These are phyloP conservation scores for Castanea sativa DNA, from an alignment of 306 rosid genomes.

Conservation along the genomic window DNA sequence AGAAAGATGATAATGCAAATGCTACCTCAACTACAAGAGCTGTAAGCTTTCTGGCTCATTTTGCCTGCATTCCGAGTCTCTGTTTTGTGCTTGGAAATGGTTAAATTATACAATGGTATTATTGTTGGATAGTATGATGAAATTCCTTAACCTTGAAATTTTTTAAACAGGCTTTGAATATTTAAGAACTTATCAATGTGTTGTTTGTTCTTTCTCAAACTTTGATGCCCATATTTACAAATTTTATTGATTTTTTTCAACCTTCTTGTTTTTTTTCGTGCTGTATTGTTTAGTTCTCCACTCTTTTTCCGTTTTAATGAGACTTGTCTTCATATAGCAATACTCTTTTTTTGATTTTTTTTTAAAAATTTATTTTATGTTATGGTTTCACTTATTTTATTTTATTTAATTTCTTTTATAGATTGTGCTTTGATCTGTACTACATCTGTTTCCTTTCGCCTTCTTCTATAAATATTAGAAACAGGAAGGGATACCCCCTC, in stretches of 20 bases:
- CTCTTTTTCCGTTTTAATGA: background rate
- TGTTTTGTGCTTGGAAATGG: background rate
- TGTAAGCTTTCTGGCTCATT: slow-evolving; percentile 50
- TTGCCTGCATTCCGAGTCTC: background rate
- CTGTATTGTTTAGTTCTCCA: background rate
- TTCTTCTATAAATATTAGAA: slow-evolving; percentile 39
- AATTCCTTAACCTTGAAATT: background rate
- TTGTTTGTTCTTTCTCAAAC: background rate
- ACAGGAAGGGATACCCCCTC: slow-evolving; percentile 85
- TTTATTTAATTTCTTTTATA: slow-evolving; percentile 1
- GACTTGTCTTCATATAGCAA: background rate
- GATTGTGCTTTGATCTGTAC: slow-evolving; percentile 18
- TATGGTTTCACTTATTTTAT: background rate
- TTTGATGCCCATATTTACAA: background rate
- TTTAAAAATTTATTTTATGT: background rate
- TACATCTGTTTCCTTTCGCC: slow-evolving; percentile 4
- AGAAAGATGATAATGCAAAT: slow-evolving; percentile 56
- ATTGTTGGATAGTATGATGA: background rate
- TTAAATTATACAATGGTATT: background rate
- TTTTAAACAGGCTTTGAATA: slow-evolving; percentile 18
- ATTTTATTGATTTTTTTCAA: background rate
- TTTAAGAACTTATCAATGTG: background rate
- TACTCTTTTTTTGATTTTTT: background rate
- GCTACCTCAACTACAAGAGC: slow-evolving; percentile 41
- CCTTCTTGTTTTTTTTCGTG: background rate